phyloP scores from a whole-genome alignment of 2,329 filamentous ascomycete genomes.

The Pyricularia pennisetigena region DNA sequence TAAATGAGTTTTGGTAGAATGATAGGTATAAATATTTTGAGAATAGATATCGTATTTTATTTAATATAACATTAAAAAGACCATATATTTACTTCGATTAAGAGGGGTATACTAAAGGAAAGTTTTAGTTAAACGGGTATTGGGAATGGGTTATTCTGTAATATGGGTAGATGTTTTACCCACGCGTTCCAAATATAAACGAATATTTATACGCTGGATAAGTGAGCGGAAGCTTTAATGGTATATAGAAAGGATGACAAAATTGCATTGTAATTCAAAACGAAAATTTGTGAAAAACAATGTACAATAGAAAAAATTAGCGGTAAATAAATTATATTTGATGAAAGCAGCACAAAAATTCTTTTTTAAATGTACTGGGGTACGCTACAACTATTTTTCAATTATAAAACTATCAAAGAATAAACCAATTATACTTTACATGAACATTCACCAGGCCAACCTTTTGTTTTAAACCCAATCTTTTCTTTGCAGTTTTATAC shows the following conservation, averaged over 20 bases:
- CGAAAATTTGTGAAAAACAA: background rate
- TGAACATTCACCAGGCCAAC: background rate
- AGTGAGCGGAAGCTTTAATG: constrained; percentile 3
- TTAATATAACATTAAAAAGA: constrained; percentile 6
- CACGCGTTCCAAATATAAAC: too few relatives aligned
- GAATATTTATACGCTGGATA: constrained; percentile 1
- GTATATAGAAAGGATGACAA: constrained; percentile 2
- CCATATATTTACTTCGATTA: constrained; percentile 5
- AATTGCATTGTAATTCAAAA: background rate
- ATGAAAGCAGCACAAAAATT: too few relatives aligned
- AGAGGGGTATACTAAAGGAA: constrained; percentile 1
- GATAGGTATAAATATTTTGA: constrained; percentile 4
- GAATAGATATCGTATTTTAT: constrained; percentile 4
- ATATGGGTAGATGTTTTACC: too few relatives aligned
- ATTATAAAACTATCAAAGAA: background rate
- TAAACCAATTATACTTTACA: background rate
- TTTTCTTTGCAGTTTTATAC: background rate
- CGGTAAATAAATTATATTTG: background rate
- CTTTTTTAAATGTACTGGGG: too few relatives aligned
- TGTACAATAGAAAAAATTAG: background rate
- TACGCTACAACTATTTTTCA: too few relatives aligned
- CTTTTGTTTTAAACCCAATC: background rate
- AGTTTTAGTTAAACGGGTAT: constrained; percentile 1
- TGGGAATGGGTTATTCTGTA: constrained; percentile 5
- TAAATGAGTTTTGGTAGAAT: constrained; percentile 5